Conservation (phyloP, 192 early-diverging fungal genomes). For the Geranomyces variabilis region DNA sequence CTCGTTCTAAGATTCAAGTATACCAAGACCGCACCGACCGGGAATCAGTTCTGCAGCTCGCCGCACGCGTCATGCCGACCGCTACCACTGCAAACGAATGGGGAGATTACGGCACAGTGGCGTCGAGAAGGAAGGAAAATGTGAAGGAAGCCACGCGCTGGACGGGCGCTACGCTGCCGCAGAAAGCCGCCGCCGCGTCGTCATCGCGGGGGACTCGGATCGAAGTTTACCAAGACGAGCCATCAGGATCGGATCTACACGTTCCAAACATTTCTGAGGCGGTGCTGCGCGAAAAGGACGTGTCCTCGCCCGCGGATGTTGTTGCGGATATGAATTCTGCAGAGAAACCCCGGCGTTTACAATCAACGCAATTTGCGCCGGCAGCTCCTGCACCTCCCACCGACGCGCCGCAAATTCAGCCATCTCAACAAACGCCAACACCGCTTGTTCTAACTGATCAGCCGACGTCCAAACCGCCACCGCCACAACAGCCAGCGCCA, state of each 20-base stretch:
- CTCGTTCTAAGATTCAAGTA: slow-evolving; percentile 1
- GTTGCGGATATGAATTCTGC: background rate
- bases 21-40: slow-evolving; percentile 24
- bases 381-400: background rate
- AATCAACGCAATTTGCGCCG: background rate
- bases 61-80: slow-evolving; percentile 22
- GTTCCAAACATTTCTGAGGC: background rate
- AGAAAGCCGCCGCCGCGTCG: slow-evolving; percentile 26
- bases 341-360: background rate
- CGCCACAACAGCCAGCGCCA: background rate
- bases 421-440: background rate
- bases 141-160: slow-evolving; percentile 59
- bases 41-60: background rate
- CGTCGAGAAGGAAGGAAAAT: slow-evolving; percentile 73
- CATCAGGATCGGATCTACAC: slow-evolving; percentile 22
- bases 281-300: slow-evolving; percentile 20
- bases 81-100: slow-evolving; percentile 42
- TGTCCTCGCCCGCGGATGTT: background rate
- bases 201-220: slow-evolving; percentile 2
- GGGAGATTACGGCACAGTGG: slow-evolving; percentile 64
- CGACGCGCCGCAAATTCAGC: background rate
- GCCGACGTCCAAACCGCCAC: background rate
- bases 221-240: slow-evolving; percentile 34
- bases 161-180: slow-evolving; percentile 63
- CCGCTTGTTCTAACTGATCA: too few species aligned